Evolutionary conservation across 2,329 filamentous ascomycete species (phyloP), one percentile per base, ranked within the genome.

Genomic region (Rhytidhysteron rufulum): DNA sequence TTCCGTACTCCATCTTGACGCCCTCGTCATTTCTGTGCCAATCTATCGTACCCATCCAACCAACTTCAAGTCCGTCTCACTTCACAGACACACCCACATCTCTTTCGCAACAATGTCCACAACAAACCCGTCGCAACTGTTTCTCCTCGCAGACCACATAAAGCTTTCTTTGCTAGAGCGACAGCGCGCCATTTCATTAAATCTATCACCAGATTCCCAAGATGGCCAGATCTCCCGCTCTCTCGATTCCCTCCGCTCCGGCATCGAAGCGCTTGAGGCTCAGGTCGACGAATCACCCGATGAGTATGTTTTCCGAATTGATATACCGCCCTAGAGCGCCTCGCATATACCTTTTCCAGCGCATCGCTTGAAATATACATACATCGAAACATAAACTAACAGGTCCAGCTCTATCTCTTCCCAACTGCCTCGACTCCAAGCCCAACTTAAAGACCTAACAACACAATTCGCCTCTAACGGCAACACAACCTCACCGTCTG

Each of bases 121-220:
- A 54, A 74, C 73, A 44, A 79, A 75, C 52, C 73, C 79, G 36
- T 75, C 77, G 11, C 90, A 96, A 67, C 83, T 97, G 52, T 88
- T 90, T 64, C 84, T 97, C 39, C 81, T 97, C 42, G 88, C 90
- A 58, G 93, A 98, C 70, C 91, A 97, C 68, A 87, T 97, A 75
- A 96, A 97, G 70, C 80, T 97, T 46, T 95, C 90, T 11, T 78
- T 98, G 13, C 82, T 97, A 19, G 93, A 97, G 72, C 83, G 91
- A 43, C 85, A 95, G 69, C 83, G 91, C 43, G 88, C 90, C 35
- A 81, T 88, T 55, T 86, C 82, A 11, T 77, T 95, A 32, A 83
- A 88, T 52, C 78, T 95, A 41, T 80, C 88, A 43, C 80, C 80
- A 37, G 85, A 85, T 60, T 82, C 83, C 16, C 88, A 95, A 66